phyloP scores from a whole-genome alignment of 768 basidiomycete genomes.

The Russula lepida region DNA sequence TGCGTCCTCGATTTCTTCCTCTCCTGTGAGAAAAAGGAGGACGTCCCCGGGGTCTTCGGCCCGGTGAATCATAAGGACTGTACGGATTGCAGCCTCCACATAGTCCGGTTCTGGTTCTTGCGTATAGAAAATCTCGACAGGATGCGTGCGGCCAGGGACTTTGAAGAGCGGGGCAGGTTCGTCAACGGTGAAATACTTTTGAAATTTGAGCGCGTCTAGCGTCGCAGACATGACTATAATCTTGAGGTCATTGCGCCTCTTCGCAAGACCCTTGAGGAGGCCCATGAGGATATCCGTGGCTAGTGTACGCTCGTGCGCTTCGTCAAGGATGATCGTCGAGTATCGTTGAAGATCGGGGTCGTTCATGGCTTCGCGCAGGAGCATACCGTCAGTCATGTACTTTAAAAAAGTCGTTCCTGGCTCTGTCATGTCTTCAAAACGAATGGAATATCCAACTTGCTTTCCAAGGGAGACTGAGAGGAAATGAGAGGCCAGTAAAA shows the following conservation, averaged over 20 bases:
- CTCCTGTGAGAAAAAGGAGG: slow-evolving; percentile 92
- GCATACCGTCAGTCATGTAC: slow-evolving; percentile 99
- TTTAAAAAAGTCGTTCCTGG: slow-evolving; percentile 89
- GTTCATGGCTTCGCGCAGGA: slow-evolving; percentile 96
- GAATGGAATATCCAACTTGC: slow-evolving; percentile 95
- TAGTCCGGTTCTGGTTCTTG: slow-evolving; percentile 93
- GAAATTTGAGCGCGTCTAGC: slow-evolving; percentile 93
- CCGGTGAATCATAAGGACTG: slow-evolving; percentile 94
- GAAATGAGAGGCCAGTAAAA: slow-evolving; percentile 8
- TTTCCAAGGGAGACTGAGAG: slow-evolving; percentile 77
- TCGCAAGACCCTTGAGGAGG: slow-evolving; percentile 77
- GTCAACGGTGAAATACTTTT: slow-evolving; percentile 73
- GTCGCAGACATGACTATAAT: slow-evolving; percentile 99
- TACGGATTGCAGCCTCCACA: slow-evolving; percentile 92
- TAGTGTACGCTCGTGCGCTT: slow-evolving; percentile 96
- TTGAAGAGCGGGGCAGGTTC: slow-evolving; percentile 71
- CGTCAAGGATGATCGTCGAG: slow-evolving; percentile 96
- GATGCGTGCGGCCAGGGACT: slow-evolving; percentile 88
- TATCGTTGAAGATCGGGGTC: slow-evolving; percentile 84
- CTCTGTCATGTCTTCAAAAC: slow-evolving; percentile 96
- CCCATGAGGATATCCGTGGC: slow-evolving; percentile 99
- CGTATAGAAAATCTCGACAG: slow-evolving; percentile 93
- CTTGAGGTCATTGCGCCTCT: slow-evolving; percentile 80
- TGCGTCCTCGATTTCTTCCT: slow-evolving; percentile 96
- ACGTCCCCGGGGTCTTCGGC: slow-evolving; percentile 92